Conservation (phyloP, 2,329 filamentous ascomycete species). For the Cercospora nicotianae region DNA sequence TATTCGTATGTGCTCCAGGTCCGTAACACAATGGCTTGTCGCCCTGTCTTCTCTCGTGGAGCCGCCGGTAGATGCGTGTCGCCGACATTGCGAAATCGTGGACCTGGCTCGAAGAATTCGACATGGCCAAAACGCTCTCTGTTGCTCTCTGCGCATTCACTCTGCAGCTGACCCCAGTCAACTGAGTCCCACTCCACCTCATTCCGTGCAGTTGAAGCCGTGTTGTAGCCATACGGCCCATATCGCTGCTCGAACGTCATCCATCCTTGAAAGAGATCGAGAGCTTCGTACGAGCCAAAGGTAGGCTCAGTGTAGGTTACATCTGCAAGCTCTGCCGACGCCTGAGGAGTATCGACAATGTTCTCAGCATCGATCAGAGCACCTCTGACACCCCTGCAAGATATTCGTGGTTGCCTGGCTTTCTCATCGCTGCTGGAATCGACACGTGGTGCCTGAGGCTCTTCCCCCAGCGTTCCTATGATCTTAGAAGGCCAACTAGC, state of each 20-base stretch:
- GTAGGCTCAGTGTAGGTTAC: neutral
- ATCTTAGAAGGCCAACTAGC: neutral
- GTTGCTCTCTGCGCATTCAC: neutral
- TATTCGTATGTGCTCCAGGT: constrained; percentile 78
- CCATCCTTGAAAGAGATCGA: neutral
- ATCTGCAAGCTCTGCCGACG: neutral
- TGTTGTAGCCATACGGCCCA: constrained; percentile 1
- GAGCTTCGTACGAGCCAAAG: neutral
- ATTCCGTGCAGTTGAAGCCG: neutral
- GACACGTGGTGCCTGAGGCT: neutral
- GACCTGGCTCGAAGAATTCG: constrained; percentile 19
- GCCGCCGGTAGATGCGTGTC: neutral
- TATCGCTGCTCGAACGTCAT: neutral
- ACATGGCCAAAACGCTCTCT: neutral
- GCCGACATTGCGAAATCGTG: constrained; percentile 47
- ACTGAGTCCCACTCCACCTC: neutral
- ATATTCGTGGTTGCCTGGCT: neutral
- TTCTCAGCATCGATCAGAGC: neutral
- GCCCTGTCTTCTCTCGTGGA: constrained; percentile 1
- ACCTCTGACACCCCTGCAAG: neutral
- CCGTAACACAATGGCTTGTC: constrained; percentile 59
- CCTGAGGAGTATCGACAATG: neutral
- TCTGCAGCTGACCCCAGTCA: neutral
- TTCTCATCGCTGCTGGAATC: neutral
- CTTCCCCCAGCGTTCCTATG: neutral